Evolutionary conservation across 169 alveolate genomes (phyloP), one percentile per base, ranked within the genome.

Genomic region (Plasmodium gallinaceum): DNA sequence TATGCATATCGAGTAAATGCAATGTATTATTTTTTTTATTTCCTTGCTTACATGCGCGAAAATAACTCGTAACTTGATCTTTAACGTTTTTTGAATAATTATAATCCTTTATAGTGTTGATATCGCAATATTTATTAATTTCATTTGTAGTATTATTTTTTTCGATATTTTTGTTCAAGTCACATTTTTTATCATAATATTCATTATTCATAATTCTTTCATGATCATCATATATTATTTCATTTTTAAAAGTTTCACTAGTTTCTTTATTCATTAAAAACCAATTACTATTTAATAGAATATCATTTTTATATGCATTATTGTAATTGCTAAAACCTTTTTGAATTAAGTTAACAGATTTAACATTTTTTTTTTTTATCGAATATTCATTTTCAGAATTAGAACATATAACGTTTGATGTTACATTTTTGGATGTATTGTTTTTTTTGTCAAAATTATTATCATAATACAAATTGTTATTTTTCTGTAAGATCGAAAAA

Each of bases 41-140:
- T 57, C 20, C 6, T 7, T 57, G 66, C 20, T 57, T 57, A 22
- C 66, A 57, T 57, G 66, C 66, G 66, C 66, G 39, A 14, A 57
- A 57, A 18, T 57, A 16, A 57, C 66, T 16, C 20, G 66, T 22
- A 57, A 57, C 20, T 10, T 57, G 22, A 18, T 57, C 66, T 14
- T 57, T 57, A 57, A 18, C 26, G 0, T 18, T 14, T 57, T 57
- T 18, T 16, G 32, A 57, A 18, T 57, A 14, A 57, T 5, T 57
- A 9, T 14, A 2, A 48, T 18, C 1, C 66, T 14, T 18, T 14
- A 18, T 57, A 57, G 32, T 57, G 32, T 57, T 57, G 32, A 18
- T 0, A 57, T 57, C 9, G 9, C 26, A 7, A 18, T 57, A 14
- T 14, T 16, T 18, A 57, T 57, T 16, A 57, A 16, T 16, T 18